Evolutionary conservation across 106 monocot species (phyloP).

Genomic region (Dioscorea alata): DNA sequence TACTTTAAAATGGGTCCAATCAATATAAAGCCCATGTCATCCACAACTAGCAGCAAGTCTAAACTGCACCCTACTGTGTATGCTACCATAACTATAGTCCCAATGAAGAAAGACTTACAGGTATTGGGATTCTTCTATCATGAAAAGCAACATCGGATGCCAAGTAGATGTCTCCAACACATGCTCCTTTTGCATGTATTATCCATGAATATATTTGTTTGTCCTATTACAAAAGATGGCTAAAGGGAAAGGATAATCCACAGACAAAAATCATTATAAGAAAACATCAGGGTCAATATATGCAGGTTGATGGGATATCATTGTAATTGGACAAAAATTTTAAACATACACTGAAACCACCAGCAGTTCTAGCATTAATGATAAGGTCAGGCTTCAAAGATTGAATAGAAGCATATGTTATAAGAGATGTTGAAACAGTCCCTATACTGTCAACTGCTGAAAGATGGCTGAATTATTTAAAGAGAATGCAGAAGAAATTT

Average conservation of each 20-base stretch:
- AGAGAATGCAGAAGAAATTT: no score
- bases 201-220: background rate
- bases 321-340: no score
- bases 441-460: slow-evolving; percentile 93
- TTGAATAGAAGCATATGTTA: slow-evolving; percentile 85
- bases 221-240: background rate
- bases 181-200: slow-evolving; percentile 81
- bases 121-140: slow-evolving; percentile 94
- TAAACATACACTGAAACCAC: slow-evolving; percentile 82
- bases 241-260: no score
- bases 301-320: no score
- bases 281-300: no score
- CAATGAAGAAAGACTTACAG: slow-evolving; percentile 33
- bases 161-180: slow-evolving; percentile 73
- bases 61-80: no score
- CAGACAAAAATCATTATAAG: no score
- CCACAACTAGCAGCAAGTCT: no score
- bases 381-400: slow-evolving; percentile 85
- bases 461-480: background rate
- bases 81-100: no score
- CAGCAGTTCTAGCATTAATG: slow-evolving; percentile 96
- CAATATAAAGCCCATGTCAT: no score
- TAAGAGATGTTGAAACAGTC: slow-evolving; percentile 76
- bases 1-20: no score
- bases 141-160: slow-evolving; percentile 88